Evolutionary conservation across 768 basidiomycete genomes (phyloP), one percentile per base, ranked within the genome.

Genomic region (Mycena alexandri): DNA sequence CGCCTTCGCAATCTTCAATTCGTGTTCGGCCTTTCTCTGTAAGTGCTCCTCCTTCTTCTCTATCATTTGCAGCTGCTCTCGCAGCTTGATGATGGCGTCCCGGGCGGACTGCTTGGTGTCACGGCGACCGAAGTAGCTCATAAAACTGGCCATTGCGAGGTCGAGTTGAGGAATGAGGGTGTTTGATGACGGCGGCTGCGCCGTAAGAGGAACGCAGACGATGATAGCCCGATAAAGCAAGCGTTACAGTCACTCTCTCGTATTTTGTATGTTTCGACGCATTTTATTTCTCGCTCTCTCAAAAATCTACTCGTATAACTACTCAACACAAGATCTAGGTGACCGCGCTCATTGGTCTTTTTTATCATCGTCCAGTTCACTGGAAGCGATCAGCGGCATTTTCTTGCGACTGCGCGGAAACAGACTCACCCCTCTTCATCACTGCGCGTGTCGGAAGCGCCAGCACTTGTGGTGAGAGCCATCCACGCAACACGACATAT

Each of bases 1-100:
- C 36, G 91, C 89, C 78, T 87, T 91, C 17, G 98, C 98, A 83
- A 94, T 97, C 86, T 90, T 90, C 74, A 89, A 71, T 75, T 99
- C 97, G 70, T 98, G 95, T 59, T 97, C 95, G 71, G 98, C 93
- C 89, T 96, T 95, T 89, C 93, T 96, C 86, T 93, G 91, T 68
- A 98, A 83, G 79, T 94, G 86, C 79, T 99, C 97, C 83, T 98
- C 98, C 85, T 97, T 98, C 94, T 98, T 99, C 88, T 98, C 96
- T 72, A 99, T 90, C 90, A 97, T 93, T 81, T 94, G 89, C 69
- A 98, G 87, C 78, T 99, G 96, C 81, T 97, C 92, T 75, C 97
- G 89, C 72, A 99, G 85, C 50, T 86, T 87, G 66, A 99, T 93
- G 78, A 99, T 99, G 53, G 98, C 94, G 77, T 98, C 94, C 70